phyloP scores from a whole-genome alignment of 352 stramenopile genomes.

The Pythium rishiriense region DNA sequence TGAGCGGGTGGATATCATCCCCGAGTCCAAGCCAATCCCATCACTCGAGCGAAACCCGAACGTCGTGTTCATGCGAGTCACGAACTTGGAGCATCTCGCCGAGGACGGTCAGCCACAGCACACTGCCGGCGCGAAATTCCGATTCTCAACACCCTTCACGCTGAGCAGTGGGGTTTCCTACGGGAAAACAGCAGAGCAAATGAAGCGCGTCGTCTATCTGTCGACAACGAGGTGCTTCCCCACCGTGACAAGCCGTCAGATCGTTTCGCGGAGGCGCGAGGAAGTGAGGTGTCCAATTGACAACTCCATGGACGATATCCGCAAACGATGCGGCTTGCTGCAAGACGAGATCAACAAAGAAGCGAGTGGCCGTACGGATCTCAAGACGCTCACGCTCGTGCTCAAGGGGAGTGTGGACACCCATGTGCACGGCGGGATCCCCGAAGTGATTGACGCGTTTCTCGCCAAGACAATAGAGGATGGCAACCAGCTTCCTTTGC shows the following conservation, averaged over 20 bases:
- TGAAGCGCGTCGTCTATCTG: conserved; percentile 69
- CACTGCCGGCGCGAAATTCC: conserved; percentile 26
- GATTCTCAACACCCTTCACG: conserved; percentile 61
- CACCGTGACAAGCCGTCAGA: conserved; percentile 48
- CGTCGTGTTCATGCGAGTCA: conserved; percentile 63
- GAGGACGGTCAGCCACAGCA: background rate
- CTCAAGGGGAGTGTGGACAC: conserved; percentile 83
- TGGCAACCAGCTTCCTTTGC: background rate
- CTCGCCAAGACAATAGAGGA: conserved; percentile 16
- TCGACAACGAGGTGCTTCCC: conserved; percentile 45
- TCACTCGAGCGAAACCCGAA: conserved; percentile 45
- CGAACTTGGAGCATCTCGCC: conserved; percentile 17
- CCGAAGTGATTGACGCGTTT: conserved; percentile 75
- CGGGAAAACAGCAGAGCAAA: conserved; percentile 64
- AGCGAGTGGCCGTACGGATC: conserved; percentile 39
- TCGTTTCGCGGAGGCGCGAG: conserved; percentile 40
- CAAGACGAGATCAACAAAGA: conserved; percentile 62
- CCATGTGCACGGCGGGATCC: conserved; percentile 71
- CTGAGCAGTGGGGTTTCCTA: conserved; percentile 44
- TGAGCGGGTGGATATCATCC: conserved; percentile 59
- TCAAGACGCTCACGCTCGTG: conserved; percentile 77
- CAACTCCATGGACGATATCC: conserved; percentile 77
- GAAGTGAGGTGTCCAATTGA: conserved; percentile 65
- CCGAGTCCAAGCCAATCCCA: conserved; percentile 48
- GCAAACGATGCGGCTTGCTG: conserved; percentile 56